Base-by-base conservation (phyloP, 129 eudicot genomes). In the Mikania micrantha region DNA sequence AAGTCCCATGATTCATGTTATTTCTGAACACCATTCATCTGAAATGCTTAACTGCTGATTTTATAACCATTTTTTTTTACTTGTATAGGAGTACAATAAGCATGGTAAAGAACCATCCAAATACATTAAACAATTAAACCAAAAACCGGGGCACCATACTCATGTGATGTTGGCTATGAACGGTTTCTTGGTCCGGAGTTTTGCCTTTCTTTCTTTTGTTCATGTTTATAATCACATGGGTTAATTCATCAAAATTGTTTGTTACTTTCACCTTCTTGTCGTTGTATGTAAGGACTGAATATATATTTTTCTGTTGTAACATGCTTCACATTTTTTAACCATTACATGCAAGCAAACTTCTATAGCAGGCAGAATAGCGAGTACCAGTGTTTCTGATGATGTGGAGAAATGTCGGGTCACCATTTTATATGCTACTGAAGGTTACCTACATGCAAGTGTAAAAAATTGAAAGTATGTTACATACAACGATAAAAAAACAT, bases 111-210 rank as follows among this genome's bases (percentile, higher is more conserved):
- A 89, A 83, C 97, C 97, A 48, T 59, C 81, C 29, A 90, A 89
- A 66, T 94, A 89, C 79, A 82, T 94, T 16, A 94, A 94, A 76
- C 99, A 94, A 45, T 83, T 60, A 94, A 94, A 74, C 93, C 97
- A 21, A 94, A 90, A 84, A 89, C 95, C 0, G 93, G 99, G 77
- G 97, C 99, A 28, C 88, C 97, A n/a, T 94, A 94, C 64, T 69
- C 97, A 60, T 94, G 99, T 78, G 99, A 94, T 66, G 71, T 94
- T 67, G 99, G 97, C 70, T 94, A 94, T 77, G 99, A 94, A 77
- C 84, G 97, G 66, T 94, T 94, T 78, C 95, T 94, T 78, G 99
- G 99, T 60, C 99, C 99, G 11, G 99, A 94, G 99, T 97, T 90
- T 12, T 77, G 83, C 27, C 41, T 44, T 68, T 34, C 27, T 64